Conservation (phyloP, 306 rosid species). For the Cicer cuneatum region DNA sequence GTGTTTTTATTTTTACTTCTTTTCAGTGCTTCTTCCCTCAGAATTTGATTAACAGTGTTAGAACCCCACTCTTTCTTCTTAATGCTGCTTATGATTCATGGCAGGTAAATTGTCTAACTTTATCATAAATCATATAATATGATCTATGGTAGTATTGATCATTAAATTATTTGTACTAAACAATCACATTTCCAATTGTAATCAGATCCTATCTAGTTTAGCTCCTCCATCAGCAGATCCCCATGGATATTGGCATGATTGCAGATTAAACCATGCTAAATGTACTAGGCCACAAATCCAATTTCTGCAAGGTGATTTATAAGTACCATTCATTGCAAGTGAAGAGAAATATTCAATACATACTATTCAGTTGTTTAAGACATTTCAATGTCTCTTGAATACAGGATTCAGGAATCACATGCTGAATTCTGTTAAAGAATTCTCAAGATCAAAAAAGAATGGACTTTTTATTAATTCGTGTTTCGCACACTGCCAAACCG, state of each 20-base stretch:
- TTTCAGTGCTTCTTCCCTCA: slow-evolving; percentile 97
- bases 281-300: slow-evolving; percentile 72
- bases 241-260: slow-evolving; percentile 80
- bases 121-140: background rate
- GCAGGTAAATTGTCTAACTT: slow-evolving; percentile 69
- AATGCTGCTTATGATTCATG: slow-evolving; percentile 96
- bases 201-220: slow-evolving; percentile 86
- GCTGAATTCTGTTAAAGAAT: slow-evolving; percentile 61
- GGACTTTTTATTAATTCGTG: slow-evolving; percentile 89
- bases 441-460: slow-evolving; percentile 63
- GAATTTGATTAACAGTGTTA: slow-evolving; percentile 67
- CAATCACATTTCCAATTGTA: slow-evolving; percentile 17
- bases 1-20: background rate
- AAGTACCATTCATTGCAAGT: background rate
- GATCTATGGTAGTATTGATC: background rate
- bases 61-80: slow-evolving; percentile 86
- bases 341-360: slow-evolving; percentile 7
- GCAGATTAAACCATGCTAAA: slow-evolving; percentile 80
- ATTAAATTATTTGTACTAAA: slow-evolving; percentile 19
- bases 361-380: background rate
- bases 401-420: slow-evolving; percentile 89
- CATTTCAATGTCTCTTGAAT: slow-evolving; percentile 19
- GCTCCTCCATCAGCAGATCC: slow-evolving; percentile 97
- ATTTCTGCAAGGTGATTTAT: slow-evolving; percentile 73
- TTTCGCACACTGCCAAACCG: slow-evolving; percentile 94